Percentiles rank a stretch among this genome's conserved stretches.
These are phyloP conservation scores for Phytophthora agathidicida DNA, from an alignment of 352 stramenopile species.

Conservation along the genomic window DNA sequence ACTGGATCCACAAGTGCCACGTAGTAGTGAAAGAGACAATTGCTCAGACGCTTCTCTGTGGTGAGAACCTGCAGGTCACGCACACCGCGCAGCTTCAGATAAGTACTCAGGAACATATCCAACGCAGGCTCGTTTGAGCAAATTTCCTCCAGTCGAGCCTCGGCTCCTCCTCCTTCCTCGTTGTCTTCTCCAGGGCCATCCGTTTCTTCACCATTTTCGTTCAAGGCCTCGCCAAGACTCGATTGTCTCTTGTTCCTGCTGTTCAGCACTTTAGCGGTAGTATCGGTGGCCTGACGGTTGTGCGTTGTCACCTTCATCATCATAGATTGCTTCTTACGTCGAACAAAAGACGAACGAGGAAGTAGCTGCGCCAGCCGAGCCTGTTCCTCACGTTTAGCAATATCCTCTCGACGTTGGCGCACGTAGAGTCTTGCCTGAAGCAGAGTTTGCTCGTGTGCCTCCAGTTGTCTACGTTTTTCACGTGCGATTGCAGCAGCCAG, in stretches of 20 bases:
- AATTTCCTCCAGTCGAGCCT: constrained; percentile 53
- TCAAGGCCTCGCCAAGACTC: constrained; percentile 19
- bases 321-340: constrained; percentile 73
- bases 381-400: constrained; percentile 59
- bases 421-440: constrained; percentile 45
- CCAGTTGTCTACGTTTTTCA: constrained; percentile 51
- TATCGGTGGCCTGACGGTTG: constrained; percentile 25
- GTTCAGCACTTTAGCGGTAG: constrained; percentile 2
- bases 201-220: constrained; percentile 20
- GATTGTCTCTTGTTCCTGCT: constrained; percentile 8
- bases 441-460: constrained; percentile 37
- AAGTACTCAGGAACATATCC: constrained; percentile 66
- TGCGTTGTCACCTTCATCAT: constrained; percentile 58
- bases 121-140: constrained; percentile 58
- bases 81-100: constrained; percentile 50
- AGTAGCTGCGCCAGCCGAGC: constrained; percentile 63
- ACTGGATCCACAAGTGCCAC: constrained; percentile 59
- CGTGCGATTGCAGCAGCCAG: constrained; percentile 46
- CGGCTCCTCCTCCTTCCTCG: constrained; percentile 31
- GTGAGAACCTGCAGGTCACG: constrained; percentile 59
- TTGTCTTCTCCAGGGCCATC: constrained; percentile 21
- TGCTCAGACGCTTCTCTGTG: constrained; percentile 64
- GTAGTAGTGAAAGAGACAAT: constrained; percentile 76
- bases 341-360: constrained; percentile 66
- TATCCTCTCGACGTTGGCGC: constrained; percentile 58